Conservation (phyloP, 495 filamentous ascomycete species). For the Annulohypoxylon bovei region DNA sequence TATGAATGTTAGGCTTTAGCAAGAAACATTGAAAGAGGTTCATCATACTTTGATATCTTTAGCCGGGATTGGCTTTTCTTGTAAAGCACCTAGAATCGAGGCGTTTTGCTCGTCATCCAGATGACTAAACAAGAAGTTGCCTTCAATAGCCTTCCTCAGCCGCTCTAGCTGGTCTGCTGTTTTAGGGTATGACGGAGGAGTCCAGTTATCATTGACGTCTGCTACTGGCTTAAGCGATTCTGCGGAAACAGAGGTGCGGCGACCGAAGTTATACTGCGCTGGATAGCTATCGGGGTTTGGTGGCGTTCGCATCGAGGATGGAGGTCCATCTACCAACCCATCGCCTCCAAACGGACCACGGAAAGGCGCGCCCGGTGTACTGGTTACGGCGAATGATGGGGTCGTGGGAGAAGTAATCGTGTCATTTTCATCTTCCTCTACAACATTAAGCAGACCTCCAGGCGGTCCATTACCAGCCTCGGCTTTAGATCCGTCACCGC, state of each 20-base stretch:
- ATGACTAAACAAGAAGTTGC: constrained; percentile 94
- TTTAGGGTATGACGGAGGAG: constrained; percentile 85
- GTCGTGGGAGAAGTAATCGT: constrained; percentile 66
- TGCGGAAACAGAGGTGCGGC: constrained; percentile 95
- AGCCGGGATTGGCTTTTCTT: constrained; percentile 94
- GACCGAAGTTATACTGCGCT: constrained; percentile 89
- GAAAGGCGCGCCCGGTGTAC: constrained; percentile 46
- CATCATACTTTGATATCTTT: constrained; percentile 81
- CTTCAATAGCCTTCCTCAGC: constrained; percentile 80
- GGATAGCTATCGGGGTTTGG: constrained; percentile 77
- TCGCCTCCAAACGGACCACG: constrained; percentile 61
- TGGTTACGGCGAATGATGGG: constrained; percentile 54
- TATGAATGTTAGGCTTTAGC: constrained; percentile 26
- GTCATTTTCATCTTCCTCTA: constrained; percentile 70
- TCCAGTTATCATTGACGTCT: constrained; percentile 86
- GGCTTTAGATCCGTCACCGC: constrained; percentile 43
- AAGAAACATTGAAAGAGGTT: background rate
- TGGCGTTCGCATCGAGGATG: constrained; percentile 53
- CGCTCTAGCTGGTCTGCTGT: constrained; percentile 80
- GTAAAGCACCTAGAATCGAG: constrained; percentile 87
- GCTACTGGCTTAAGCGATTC: constrained; percentile 92
- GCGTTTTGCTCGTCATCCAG: constrained; percentile 90
- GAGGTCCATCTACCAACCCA: constrained; percentile 50
- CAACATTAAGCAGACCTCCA: constrained; percentile 58
- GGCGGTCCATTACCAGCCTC: constrained; percentile 46